These are phyloP conservation scores for Diplotaxis tenuifolia DNA, from an alignment of 345 rosid genomes.

Conservation along the genomic window DNA sequence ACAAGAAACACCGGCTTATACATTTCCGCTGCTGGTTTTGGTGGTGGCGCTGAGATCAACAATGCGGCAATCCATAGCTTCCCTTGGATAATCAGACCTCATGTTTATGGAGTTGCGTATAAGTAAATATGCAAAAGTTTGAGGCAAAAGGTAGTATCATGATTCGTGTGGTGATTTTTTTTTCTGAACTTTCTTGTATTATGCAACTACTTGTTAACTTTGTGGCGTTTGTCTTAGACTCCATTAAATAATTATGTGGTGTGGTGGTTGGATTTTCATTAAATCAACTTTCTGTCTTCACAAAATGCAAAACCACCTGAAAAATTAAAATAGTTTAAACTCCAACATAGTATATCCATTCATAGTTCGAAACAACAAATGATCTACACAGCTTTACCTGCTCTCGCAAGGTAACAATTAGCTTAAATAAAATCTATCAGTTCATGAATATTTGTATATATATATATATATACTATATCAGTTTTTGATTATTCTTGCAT, in stretches of 20 bases:
- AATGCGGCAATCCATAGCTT: no score
- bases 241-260: no score
- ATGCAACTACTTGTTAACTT: no score
- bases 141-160: no score
- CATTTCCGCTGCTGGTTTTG: slow-evolving; percentile 61
- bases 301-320: no score
- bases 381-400: slow-evolving; percentile 20
- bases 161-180: no score
- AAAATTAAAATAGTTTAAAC: slow-evolving; percentile 21
- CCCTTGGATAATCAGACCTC: no score
- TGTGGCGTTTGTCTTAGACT: no score
- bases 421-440: slow-evolving; percentile 22
- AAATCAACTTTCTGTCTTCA: no score
- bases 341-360: neutral
- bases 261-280: no score
- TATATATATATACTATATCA: slow-evolving; percentile 1
- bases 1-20: slow-evolving; percentile 64
- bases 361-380: slow-evolving; percentile 23
- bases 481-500: slow-evolving; percentile 37
- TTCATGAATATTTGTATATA: neutral
- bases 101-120: slow-evolving; percentile 66
- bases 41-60: slow-evolving; percentile 46
- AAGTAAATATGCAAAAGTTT: no score
- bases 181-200: no score
- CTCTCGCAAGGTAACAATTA: slow-evolving; percentile 33